Percentiles rank a stretch among this genome's conserved stretches.
Conservation (phyloP, 2,329 filamentous ascomycete genomes). For the Penicillium brevicompactum region DNA sequence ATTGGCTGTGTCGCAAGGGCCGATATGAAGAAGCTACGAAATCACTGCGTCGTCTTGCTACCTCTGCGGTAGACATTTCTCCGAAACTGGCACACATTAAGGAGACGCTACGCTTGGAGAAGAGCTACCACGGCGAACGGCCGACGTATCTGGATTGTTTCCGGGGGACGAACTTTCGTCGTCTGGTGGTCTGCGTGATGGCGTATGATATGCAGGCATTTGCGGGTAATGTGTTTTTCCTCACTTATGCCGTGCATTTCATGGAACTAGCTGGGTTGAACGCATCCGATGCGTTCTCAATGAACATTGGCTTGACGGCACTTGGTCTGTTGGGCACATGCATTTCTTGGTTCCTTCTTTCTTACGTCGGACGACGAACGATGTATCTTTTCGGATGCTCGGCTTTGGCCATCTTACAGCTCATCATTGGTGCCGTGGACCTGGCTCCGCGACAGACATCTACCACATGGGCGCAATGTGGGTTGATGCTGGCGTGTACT, state of each 20-base stretch:
- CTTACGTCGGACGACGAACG: conserved; percentile 41
- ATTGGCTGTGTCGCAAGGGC: conserved; percentile 27
- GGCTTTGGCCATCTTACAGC: conserved; percentile 35
- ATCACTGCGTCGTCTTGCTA: conserved; percentile 23
- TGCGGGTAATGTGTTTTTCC: conserved; percentile 30
- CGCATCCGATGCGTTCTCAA: conserved; percentile 27
- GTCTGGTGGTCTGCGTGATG: conserved; percentile 29
- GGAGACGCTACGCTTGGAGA: conserved; percentile 30
- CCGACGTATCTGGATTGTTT: conserved; percentile 29
- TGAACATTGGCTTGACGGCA: conserved; percentile 46
- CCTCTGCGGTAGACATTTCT: conserved; percentile 17
- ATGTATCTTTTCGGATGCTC: conserved; percentile 44
- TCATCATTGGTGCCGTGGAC: conserved; percentile 44
- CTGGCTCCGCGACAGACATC: conserved; percentile 33
- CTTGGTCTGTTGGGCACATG: conserved; percentile 47
- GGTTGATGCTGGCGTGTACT: conserved; percentile 34
- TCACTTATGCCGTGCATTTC: conserved; percentile 35
- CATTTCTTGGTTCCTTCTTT: conserved; percentile 44
- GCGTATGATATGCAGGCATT: conserved; percentile 35
- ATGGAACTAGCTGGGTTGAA: conserved; percentile 36
- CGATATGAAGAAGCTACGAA: conserved; percentile 19
- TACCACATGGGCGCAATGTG: conserved; percentile 45
- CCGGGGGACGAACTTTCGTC: conserved; percentile 29
- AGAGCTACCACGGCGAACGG: conserved; percentile 16
- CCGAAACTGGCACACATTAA: conserved; percentile 30